A percentile compares a stretch with the other conserved stretches of the same genome.
These are phyloP conservation scores for Penicillium sp. DNA, from an alignment of 2,329 filamentous ascomycete genomes.

Conservation along the genomic window DNA sequence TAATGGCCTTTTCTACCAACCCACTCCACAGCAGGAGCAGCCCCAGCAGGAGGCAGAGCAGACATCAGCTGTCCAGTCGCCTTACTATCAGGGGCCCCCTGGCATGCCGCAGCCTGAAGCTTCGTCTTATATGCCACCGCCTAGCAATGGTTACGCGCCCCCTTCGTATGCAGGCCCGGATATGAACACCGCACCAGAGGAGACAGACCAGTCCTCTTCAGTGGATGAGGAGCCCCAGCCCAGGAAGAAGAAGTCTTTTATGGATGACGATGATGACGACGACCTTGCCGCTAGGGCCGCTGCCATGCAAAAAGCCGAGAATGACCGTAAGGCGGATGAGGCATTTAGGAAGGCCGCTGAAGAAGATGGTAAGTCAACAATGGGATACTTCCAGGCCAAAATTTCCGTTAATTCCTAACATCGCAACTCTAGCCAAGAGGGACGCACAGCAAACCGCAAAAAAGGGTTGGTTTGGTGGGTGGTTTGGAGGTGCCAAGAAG, in stretches of 20 bases:
- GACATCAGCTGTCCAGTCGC: constrained; percentile 14
- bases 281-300: constrained; percentile 60
- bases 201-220: constrained; percentile 56
- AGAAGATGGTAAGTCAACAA: constrained; percentile 55
- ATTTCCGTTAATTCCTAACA: constrained; percentile 44
- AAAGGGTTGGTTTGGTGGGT: constrained; percentile 76
- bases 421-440: constrained; percentile 37
- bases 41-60: neutral
- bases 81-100: constrained; percentile 29
- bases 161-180: constrained; percentile 41
- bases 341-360: constrained; percentile 82
- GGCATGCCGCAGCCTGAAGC: constrained; percentile 25
- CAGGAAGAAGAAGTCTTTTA: constrained; percentile 71
- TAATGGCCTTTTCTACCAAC: constrained; percentile 29
- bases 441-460: constrained; percentile 37
- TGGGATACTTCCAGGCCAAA: neutral
- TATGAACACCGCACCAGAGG: constrained; percentile 34
- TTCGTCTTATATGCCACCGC: constrained; percentile 40
- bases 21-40: constrained; percentile 13
- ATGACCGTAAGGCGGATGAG: constrained; percentile 74
- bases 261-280: constrained; percentile 77
- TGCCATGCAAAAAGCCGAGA: constrained; percentile 59
- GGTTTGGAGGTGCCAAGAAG: constrained; percentile 71
- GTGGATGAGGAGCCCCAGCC: constrained; percentile 58
- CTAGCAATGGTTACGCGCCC: constrained; percentile 37